Percentiles rank a stretch among this genome's conserved stretches.
phyloP scores from a whole-genome alignment of 2,329 filamentous ascomycete species.

The Ophiobolus disseminans region DNA sequence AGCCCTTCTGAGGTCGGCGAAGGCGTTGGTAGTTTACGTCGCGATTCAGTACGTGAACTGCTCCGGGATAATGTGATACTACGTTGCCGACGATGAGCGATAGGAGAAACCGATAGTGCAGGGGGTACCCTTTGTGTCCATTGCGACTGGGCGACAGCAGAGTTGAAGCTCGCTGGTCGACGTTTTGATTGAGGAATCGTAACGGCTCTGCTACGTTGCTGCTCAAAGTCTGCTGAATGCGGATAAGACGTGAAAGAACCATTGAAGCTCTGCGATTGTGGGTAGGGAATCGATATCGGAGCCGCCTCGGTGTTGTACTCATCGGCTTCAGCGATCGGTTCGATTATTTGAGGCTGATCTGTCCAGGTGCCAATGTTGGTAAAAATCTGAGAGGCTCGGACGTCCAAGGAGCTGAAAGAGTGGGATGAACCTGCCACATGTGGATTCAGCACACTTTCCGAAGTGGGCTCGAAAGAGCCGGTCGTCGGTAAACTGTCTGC shows the following conservation, averaged over 20 bases:
- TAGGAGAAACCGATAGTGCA: slow-evolving; percentile 36
- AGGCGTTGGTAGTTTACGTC: slow-evolving; percentile 30
- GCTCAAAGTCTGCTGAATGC: slow-evolving; percentile 15
- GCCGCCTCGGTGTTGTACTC: slow-evolving; percentile 22
- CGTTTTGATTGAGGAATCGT: slow-evolving; percentile 36
- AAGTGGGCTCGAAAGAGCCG: slow-evolving; percentile 28
- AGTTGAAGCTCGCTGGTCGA: slow-evolving; percentile 18
- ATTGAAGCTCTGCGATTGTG: slow-evolving; percentile 23
- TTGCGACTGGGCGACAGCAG: slow-evolving; percentile 10
- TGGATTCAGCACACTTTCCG: slow-evolving; percentile 39
- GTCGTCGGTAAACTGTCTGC: slow-evolving; percentile 24
- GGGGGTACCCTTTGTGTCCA: slow-evolving; percentile 29
- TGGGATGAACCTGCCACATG: slow-evolving; percentile 36
- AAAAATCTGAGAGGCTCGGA: slow-evolving; percentile 39
- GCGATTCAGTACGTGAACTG: slow-evolving; percentile 30
- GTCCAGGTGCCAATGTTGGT: slow-evolving; percentile 37
- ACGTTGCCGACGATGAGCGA: slow-evolving; percentile 27
- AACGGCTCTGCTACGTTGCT: slow-evolving; percentile 33
- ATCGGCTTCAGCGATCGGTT: slow-evolving; percentile 38
- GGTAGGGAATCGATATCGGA: slow-evolving; percentile 42
- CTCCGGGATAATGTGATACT: slow-evolving; percentile 33
- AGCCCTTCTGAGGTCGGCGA: slow-evolving; percentile 40
- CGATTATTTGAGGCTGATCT: slow-evolving; percentile 38
- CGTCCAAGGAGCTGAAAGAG: slow-evolving; percentile 38
- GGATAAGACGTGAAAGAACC: slow-evolving; percentile 17